Evolutionary conservation across 345 rosid genomes (phyloP), one percentile per base, ranked within the genome.

Genomic region (Eucalyptus curtisii): DNA sequence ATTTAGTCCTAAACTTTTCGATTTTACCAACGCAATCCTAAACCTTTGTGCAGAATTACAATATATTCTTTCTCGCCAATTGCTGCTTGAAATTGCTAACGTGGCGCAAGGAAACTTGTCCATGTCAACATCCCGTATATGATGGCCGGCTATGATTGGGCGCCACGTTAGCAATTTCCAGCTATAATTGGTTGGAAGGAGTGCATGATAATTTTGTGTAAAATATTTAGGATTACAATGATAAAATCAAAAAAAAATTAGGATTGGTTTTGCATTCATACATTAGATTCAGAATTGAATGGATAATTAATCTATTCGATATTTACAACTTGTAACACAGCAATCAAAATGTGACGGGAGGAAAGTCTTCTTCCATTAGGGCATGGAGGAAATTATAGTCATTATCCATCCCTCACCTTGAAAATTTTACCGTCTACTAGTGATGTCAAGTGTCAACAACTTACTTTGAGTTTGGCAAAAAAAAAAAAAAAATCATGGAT

Each of bases 71-170:
- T 76, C 44, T 22, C 1, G 0, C 2, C 16, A 76, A 40, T 40
- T 40, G 16, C 1, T 4, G 13, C 25, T 5, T 0, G 4, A 71
- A 71, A 33, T 71, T 0, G 7, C 25, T 33, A 0, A 71, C 1
- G 8, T 33, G 25, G 25, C 3, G 2, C 3, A 22, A 33, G 8
- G 3, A 71, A 71, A 71, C 12, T 71, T 33, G 13, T 33, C 7
- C 13, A 3, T 5, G 25, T 71, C 24, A 33, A 10, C 11, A 5
- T 19, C 25, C 25, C 4, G 17, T 6, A 5, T 17, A 71, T 17
- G 44, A 71, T 0, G 1, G 45, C 13, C 4, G 2, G 4, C 1
- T 3, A 33, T 1, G 25, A 71, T 22, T 52, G 0, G 57, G 5
- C 5, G 2, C 25, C 25, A 52, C 0, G 1, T 52, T 7, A 20